These are phyloP conservation scores for Rhododendron ferrugineum DNA, from an alignment of 148 eudicot genomes.

Conservation along the genomic window DNA sequence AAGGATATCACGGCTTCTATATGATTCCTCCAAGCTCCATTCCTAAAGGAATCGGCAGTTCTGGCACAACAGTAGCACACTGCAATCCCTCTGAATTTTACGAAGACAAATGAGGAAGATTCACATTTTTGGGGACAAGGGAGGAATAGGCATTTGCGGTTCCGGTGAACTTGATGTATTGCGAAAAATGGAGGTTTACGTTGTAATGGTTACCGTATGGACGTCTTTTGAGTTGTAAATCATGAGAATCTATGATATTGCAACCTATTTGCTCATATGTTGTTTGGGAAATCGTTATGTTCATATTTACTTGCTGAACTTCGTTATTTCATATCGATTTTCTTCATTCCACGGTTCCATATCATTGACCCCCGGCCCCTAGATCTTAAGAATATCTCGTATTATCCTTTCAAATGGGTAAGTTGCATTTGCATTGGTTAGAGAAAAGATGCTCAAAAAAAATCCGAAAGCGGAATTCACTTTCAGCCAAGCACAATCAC, in stretches of 20 bases:
- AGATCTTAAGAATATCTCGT: background rate
- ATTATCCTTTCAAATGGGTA: background rate
- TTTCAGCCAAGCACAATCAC: background rate
- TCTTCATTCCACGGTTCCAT: background rate
- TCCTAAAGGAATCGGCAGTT: background rate
- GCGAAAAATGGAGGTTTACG: background rate
- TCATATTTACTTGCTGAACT: background rate
- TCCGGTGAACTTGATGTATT: background rate
- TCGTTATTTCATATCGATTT: background rate
- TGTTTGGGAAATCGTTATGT: background rate
- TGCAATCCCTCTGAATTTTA: background rate
- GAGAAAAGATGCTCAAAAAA: background rate
- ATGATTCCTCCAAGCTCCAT: conserved; percentile 5
- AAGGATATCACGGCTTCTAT: conserved; percentile 36
- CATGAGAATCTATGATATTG: background rate
- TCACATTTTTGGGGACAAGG: background rate
- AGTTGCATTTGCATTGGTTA: background rate
- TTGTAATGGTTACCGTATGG: background rate
- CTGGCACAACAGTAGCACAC: background rate
- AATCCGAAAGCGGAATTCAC: background rate
- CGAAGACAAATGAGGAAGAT: conserved; percentile 1
- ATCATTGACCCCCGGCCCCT: background rate
- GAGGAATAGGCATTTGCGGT: background rate
- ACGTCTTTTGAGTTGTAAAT: background rate
- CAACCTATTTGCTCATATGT: background rate